These are phyloP conservation scores for Alternaria brassicicola DNA, from an alignment of 2,329 filamentous ascomycete genomes.

Conservation along the genomic window DNA sequence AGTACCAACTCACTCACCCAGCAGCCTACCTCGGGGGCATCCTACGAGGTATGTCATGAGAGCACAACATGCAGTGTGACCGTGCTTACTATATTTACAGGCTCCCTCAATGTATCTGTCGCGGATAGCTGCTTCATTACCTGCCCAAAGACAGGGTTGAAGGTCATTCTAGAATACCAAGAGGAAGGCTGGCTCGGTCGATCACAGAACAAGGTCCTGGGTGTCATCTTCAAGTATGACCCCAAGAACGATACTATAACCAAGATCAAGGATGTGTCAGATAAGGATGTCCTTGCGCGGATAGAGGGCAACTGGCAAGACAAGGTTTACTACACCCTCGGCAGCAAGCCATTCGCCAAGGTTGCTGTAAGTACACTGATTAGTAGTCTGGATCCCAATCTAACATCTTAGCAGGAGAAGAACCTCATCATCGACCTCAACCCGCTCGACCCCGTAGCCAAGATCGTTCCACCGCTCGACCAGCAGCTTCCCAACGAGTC, in stretches of 20 bases:
- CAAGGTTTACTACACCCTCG: slow-evolving; percentile 66
- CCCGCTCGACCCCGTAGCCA: slow-evolving; percentile 80
- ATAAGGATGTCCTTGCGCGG: slow-evolving; percentile 80
- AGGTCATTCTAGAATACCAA: slow-evolving; percentile 89
- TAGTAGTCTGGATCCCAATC: neutral
- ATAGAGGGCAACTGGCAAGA: slow-evolving; percentile 87
- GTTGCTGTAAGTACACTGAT: slow-evolving; percentile 59
- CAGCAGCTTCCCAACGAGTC: slow-evolving; percentile 89
- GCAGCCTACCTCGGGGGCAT: slow-evolving; percentile 91
- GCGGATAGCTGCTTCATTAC: slow-evolving; percentile 87
- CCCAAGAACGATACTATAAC: slow-evolving; percentile 81
- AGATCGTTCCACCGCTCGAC: slow-evolving; percentile 77
- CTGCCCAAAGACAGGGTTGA: slow-evolving; percentile 87
- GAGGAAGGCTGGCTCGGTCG: slow-evolving; percentile 95
- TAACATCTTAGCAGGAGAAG: slow-evolving; percentile 51
- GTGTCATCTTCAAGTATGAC: slow-evolving; percentile 89
- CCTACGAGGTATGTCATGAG: slow-evolving; percentile 63
- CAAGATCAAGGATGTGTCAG: slow-evolving; percentile 83
- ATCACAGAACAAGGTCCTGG: slow-evolving; percentile 88
- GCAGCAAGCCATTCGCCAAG: slow-evolving; percentile 54
- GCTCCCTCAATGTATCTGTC: slow-evolving; percentile 87
- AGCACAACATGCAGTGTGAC: neutral
- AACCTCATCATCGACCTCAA: slow-evolving; percentile 83
- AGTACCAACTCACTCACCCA: slow-evolving; percentile 94
- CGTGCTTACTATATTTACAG: slow-evolving; percentile 30